Conservation (phyloP, 768 basidiomycete genomes). For the Phanerodontia chrysosporium region DNA sequence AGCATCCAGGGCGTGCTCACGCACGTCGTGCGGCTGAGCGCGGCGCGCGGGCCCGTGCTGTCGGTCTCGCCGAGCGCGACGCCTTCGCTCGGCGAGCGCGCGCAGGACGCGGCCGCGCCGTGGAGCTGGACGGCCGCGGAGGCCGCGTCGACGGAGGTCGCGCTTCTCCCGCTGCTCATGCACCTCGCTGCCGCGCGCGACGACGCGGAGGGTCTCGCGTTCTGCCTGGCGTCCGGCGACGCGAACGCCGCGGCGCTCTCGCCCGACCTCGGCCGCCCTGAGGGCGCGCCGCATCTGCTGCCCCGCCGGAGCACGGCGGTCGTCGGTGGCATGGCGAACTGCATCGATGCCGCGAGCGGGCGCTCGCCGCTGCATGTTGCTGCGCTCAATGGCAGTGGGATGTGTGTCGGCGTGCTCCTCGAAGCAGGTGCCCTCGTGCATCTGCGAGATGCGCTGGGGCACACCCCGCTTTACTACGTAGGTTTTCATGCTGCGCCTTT, state of each 20-base stretch:
- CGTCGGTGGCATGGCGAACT: slow-evolving; percentile 70
- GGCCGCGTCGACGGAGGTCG: slow-evolving; percentile 62
- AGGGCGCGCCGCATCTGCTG: slow-evolving; percentile 18
- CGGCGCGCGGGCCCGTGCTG: slow-evolving; percentile 36
- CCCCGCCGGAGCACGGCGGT: slow-evolving; percentile 29
- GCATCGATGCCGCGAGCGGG: slow-evolving; percentile 64
- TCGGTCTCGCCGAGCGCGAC: slow-evolving; percentile 27
- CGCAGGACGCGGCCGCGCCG: slow-evolving; percentile 46
- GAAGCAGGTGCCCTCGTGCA: slow-evolving; percentile 79
- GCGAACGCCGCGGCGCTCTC: slow-evolving; percentile 17
- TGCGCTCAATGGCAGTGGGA: slow-evolving; percentile 57
- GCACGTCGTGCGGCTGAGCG: slow-evolving; percentile 63
- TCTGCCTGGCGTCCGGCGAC: slow-evolving; percentile 43
- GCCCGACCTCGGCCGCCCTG: slow-evolving; percentile 5
- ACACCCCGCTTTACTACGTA: slow-evolving; percentile 83
- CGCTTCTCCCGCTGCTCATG: slow-evolving; percentile 71
- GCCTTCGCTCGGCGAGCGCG: slow-evolving; percentile 16
- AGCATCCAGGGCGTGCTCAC: slow-evolving; percentile 62
- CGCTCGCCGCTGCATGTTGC: slow-evolving; percentile 79
- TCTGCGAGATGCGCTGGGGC: slow-evolving; percentile 72
- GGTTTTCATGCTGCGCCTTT: slow-evolving; percentile 19
- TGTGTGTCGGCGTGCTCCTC: slow-evolving; percentile 46
- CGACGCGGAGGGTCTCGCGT: slow-evolving; percentile 57
- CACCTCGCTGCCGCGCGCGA: slow-evolving; percentile 74
- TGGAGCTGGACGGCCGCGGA: slow-evolving; percentile 82